Evolutionary conservation across 495 filamentous ascomycete genomes (phyloP), one percentile per base, ranked within the genome.

Genomic region (Cercophora sp.): DNA sequence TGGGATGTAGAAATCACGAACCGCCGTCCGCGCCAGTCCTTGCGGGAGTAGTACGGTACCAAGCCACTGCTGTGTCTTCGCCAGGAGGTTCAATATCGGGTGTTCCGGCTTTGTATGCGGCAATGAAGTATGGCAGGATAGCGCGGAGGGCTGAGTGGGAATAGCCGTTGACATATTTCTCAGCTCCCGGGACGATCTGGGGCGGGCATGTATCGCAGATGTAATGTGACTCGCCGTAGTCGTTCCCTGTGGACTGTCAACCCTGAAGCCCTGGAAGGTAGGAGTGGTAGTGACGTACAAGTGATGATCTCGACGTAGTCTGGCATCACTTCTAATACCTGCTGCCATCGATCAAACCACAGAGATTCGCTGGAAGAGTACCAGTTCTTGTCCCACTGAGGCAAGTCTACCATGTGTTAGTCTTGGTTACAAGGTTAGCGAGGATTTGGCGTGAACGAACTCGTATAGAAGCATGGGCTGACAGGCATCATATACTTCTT

Each of bases 401-500:
- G 83, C 15, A 89, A 71, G 46, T 86, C 84, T 61, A 74, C n/a
- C 32, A 27, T 16, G 24, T 19, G 16, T 39, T 27, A 29, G 35
- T 5, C 19, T 22, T 10, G 31, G 20, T 13, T 3, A 35, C 8
- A 32, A 19, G 23, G 8, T 15, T n/a, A 6, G 1, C 32, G 4
- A 5, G 9, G 18, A 24, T 11, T 9, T n/a, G n/a, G n/a, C 4
- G 8, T 18, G 32, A 9, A 8, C 73, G 51, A 63, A 69, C 73
- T 63, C 0, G 67, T 72, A 56, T 86, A 91, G 65, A 90, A 89
- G 81, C 84, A 89, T 1, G 87, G 87, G 13, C 84, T 84, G 11
- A 88, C 81, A 13, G 81, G 79, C 86, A 89, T 89, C 86, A 91
- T 89, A 67, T 83, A 91, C 5, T 81, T 71, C 65, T 87, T 87